Evolutionary conservation across 2,329 filamentous ascomycete species (phyloP).

Genomic region (Leptodontidium sp.): DNA sequence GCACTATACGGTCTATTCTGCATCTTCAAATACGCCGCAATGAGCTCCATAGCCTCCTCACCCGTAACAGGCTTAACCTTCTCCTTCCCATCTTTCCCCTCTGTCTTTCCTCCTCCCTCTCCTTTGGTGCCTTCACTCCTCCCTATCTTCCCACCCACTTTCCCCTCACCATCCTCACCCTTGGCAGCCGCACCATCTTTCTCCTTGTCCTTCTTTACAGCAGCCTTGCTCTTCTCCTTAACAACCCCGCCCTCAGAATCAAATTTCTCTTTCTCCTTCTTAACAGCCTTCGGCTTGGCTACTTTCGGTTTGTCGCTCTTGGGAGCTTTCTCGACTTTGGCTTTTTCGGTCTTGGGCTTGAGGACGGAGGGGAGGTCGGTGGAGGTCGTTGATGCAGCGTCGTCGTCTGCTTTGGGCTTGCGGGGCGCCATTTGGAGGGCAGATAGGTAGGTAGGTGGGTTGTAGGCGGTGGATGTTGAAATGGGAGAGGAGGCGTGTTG

Average conservation of each 20-base stretch:
- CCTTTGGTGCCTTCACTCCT: not conserved
- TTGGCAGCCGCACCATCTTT: too few relatives aligned
- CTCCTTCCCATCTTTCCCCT: conserved; percentile 45
- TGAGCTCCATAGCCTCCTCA: conserved; percentile 47
- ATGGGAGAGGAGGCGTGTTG: not conserved
- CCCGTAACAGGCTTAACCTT: conserved; percentile 42
- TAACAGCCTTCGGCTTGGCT: conserved; percentile 25
- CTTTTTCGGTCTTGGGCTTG: conserved; percentile 37
- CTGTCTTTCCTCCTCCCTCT: conserved; percentile 28
- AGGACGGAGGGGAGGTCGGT: conserved; percentile 28
- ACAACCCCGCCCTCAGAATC: not conserved
- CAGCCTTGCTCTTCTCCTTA: conserved; percentile 19
- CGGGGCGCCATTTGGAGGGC: conserved; percentile 36
- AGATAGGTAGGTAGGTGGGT: not conserved
- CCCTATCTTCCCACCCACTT: conserved; percentile 3
- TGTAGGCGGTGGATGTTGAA: not conserved
- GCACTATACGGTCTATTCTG: conserved; percentile 52
- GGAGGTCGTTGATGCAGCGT: conserved; percentile 25
- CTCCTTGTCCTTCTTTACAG: conserved; percentile 7
- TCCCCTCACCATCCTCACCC: not conserved
- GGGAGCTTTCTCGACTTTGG: conserved; percentile 36
- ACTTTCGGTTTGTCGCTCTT: conserved; percentile 31
- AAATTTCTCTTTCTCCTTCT: conserved; percentile 29
- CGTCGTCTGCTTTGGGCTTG: conserved; percentile 34
- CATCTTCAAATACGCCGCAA: conserved; percentile 48